Evolutionary conservation across 352 stramenopile species (phyloP), one percentile per base, ranked within the genome.

Genomic region (Pythium aquatile): DNA sequence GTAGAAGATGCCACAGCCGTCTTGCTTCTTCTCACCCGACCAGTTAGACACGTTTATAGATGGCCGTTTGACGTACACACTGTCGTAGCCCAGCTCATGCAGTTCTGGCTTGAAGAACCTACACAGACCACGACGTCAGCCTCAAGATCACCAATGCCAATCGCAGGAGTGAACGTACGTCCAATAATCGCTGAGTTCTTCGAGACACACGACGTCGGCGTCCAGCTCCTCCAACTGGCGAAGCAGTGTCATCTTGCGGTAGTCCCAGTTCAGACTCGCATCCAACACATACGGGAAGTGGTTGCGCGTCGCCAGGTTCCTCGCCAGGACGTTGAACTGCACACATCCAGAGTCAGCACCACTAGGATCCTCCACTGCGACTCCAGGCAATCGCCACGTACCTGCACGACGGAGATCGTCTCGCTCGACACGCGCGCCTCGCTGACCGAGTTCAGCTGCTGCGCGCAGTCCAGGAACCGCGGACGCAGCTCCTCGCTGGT

Each of bases 161-260:
- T 24, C 20, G 20, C 20, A 24, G 20, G 20, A 24, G 20, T 24
- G 20, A 13, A 82, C 84, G 39, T 76, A 94, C 78, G 85, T 94
- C 85, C 85, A 94, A 66, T 96, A 96, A 77, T 96, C 87, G 70
- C 84, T 94, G 28, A 92, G 70, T 29, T 96, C 87, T 70, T 94
- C 87, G 6, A 96, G 78, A 60, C 87, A 96, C 44, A 96, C 66
- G 49, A 96, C 78, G 44, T 93, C 85, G 33, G 87, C 87, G 57
- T 93, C 83, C 35, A 93, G 73, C 55, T 77, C 79, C 1, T 90
- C 78, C 26, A 96, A 58, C 55, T 96, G 85, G 51, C 77, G 68
- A 62, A 96, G 63, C 64, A 96, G 65, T 59, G 74, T 79, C 74
- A 88, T 78, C 66, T 91, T 93, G 53, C 87, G 83, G 60, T 83